These are phyloP conservation scores for Dendrobium nobile DNA, from an alignment of 106 monocot genomes.

Conservation along the genomic window DNA sequence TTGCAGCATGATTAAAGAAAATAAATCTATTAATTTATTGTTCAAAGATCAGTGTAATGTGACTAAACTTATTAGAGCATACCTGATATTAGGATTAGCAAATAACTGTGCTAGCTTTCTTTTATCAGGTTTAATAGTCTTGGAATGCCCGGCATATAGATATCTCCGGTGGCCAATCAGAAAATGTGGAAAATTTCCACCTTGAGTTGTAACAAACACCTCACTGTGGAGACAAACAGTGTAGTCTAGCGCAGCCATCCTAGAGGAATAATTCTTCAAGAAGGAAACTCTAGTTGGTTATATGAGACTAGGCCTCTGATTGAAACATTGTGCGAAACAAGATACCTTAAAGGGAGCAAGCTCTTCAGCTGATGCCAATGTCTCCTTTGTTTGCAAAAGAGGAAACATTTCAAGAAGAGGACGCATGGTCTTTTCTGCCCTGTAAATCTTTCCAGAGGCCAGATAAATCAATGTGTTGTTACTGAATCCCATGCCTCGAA, in stretches of 20 bases:
- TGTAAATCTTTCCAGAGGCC: slow-evolving; percentile 95
- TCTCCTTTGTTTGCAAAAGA: slow-evolving; percentile 91
- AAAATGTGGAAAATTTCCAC: slow-evolving; percentile 96
- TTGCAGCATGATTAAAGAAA: not conserved
- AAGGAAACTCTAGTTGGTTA: slow-evolving; percentile 4
- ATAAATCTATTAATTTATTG: not conserved
- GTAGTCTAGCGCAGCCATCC: slow-evolving; percentile 97
- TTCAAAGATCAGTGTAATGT: not conserved
- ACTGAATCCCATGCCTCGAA: slow-evolving; percentile 94
- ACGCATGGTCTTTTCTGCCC: slow-evolving; percentile 77
- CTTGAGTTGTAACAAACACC: slow-evolving; percentile 98
- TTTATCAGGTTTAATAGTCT: slow-evolving; percentile 97
- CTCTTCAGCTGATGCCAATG: slow-evolving; percentile 71
- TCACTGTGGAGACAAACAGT: slow-evolving; percentile 93
- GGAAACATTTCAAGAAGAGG: slow-evolving; percentile 99
- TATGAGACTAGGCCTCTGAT: too few relatives aligned
- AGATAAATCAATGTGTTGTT: slow-evolving; percentile 91
- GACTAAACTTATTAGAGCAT: slow-evolving; percentile 9
- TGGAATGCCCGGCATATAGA: slow-evolving; percentile 85
- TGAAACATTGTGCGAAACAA: not conserved
- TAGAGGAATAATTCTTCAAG: slow-evolving; percentile 84
- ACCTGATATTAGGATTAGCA: slow-evolving; percentile 87
- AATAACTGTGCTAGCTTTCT: slow-evolving; percentile 82
- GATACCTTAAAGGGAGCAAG: slow-evolving; percentile 88
- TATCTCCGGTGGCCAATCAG: slow-evolving; percentile 91